A percentile compares a stretch with the other conserved stretches of the same genome.
Conservation (phyloP, 2,329 filamentous ascomycete species). For the Dactylellina cionopaga region DNA sequence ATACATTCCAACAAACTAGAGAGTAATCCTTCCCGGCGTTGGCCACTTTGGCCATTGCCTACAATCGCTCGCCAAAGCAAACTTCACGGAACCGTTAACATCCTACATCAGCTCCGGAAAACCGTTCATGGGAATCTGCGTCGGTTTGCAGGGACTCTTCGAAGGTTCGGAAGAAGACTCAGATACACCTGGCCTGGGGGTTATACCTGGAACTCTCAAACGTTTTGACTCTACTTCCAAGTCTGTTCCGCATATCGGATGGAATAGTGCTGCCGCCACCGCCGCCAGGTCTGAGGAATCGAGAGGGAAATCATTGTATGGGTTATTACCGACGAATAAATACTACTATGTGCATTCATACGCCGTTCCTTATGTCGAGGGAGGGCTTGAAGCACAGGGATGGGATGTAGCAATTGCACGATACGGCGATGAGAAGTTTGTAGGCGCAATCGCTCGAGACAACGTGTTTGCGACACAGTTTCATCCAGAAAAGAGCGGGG, state of each 20-base stretch:
- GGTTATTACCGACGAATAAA: slow-evolving; percentile 81
- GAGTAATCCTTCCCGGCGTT: slow-evolving; percentile 88
- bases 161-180: slow-evolving; percentile 83
- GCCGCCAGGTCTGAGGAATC: slow-evolving; percentile 56
- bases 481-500: slow-evolving; percentile 96
- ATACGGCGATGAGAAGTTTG: slow-evolving; percentile 88
- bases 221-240: slow-evolving; percentile 82
- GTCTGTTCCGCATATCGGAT: slow-evolving; percentile 97
- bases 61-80: slow-evolving; percentile 80
- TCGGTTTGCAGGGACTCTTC: slow-evolving; percentile 91
- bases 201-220: slow-evolving; percentile 76
- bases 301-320: slow-evolving; percentile 73
- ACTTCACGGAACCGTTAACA: slow-evolving; percentile 83
- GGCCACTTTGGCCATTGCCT: slow-evolving; percentile 98
- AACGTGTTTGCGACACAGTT: slow-evolving; percentile 95
- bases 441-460: slow-evolving; percentile 85
- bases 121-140: slow-evolving; percentile 97
- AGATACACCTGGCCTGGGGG: slow-evolving; percentile 75
- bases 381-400: slow-evolving; percentile 74
- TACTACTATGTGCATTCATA: slow-evolving; percentile 99
- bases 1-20: slow-evolving; percentile 31
- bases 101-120: slow-evolving; percentile 89
- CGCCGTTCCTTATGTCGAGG: slow-evolving; percentile 78
- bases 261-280: slow-evolving; percentile 85
- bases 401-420: slow-evolving; percentile 92